phyloP scores from a whole-genome alignment of 306 rosid genomes.

The Vicia villosa region DNA sequence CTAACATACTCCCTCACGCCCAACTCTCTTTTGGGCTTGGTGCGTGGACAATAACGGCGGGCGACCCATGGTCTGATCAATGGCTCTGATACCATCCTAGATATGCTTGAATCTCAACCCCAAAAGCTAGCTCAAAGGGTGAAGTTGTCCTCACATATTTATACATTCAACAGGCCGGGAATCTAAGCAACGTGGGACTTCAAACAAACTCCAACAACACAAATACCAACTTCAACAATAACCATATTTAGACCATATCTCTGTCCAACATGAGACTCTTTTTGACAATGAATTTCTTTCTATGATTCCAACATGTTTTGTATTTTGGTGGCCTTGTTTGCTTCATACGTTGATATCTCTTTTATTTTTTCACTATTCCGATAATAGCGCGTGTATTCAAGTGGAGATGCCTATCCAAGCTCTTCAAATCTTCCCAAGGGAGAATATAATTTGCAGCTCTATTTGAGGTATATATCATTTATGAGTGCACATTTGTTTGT shows the following conservation, averaged over 20 bases:
- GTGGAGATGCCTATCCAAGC: conserved; percentile 86
- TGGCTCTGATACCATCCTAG: no score
- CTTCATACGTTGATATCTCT: conserved; percentile 32
- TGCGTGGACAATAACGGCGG: no score
- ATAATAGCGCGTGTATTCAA: conserved; percentile 71
- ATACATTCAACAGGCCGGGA: no score
- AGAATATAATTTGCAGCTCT: conserved; percentile 78
- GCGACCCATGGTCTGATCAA: no score
- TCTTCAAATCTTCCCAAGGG: conserved; percentile 86
- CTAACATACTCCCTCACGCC: no score
- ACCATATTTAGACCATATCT: neutral
- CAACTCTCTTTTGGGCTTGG: no score
- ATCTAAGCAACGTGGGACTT: no score
- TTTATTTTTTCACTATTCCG: conserved; percentile 32
- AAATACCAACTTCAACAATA: no score
- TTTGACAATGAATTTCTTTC: neutral
- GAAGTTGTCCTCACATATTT: no score
- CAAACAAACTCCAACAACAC: no score
- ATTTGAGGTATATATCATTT: conserved; percentile 66
- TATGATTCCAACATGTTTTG: conserved; percentile 20
- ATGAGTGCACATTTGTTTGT: conserved; percentile 26
- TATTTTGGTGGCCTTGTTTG: conserved; percentile 25
- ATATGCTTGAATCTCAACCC: no score
- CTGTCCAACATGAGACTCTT: neutral
- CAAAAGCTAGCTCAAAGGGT: no score